phyloP scores from a whole-genome alignment of 2,329 filamentous ascomycete species.

The Cercospora brassicicola region DNA sequence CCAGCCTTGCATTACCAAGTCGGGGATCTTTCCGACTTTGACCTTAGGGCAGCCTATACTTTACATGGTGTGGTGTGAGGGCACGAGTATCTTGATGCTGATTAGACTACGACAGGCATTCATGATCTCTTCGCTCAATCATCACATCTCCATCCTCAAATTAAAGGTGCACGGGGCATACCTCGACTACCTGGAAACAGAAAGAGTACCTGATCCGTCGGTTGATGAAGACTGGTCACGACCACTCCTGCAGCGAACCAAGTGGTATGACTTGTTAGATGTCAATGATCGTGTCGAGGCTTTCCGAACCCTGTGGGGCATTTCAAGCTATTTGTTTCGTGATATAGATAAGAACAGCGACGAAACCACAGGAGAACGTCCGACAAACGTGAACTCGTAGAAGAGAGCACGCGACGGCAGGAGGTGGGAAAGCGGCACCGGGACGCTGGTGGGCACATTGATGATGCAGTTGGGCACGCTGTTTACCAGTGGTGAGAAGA shows the following conservation, averaged over 20 bases:
- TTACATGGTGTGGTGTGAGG: not conserved
- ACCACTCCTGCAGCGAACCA: conserved; percentile 55
- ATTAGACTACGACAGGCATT: conserved; percentile 52
- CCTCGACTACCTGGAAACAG: conserved; percentile 55
- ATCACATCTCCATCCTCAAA: conserved; percentile 61
- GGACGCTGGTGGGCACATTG: not conserved
- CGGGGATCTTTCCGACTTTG: not conserved
- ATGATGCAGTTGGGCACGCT: conserved; percentile 2
- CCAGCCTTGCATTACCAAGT: not conserved
- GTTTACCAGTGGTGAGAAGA: not conserved
- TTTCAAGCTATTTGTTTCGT: conserved; percentile 55
- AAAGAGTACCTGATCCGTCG: conserved; percentile 37
- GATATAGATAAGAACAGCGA: not conserved
- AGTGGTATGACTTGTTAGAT: conserved; percentile 61
- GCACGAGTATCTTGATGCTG: not conserved
- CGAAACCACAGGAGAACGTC: not conserved
- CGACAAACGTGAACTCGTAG: not conserved
- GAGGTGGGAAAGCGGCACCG: not conserved
- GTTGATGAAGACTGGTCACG: conserved; percentile 50
- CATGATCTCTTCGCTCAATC: conserved; percentile 62
- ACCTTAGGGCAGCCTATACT: not conserved
- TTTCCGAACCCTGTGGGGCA: conserved; percentile 58
- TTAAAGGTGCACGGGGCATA: conserved; percentile 59
- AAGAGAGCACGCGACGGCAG: not conserved
- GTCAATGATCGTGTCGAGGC: conserved; percentile 56